phyloP scores from a whole-genome alignment of 305 asterid genomes.

The Fraxinus albicans region DNA sequence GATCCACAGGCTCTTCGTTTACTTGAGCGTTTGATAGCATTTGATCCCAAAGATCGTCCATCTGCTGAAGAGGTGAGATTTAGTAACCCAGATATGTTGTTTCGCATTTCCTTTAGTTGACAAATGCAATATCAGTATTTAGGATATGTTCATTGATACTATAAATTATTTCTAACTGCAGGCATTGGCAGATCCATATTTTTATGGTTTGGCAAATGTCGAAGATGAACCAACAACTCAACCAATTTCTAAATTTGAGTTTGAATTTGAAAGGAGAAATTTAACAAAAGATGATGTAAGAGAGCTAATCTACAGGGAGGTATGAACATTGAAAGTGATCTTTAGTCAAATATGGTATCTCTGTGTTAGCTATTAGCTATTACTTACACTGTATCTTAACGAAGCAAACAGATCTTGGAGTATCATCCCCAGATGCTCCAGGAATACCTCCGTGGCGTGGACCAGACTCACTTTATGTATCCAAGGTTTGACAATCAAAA shows the following conservation, averaged over 20 bases:
- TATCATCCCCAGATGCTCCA: slow-evolving; percentile 98
- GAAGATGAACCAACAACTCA: slow-evolving; percentile 80
- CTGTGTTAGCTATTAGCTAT: slow-evolving; percentile 34
- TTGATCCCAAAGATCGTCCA: slow-evolving; percentile 87
- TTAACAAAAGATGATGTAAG: slow-evolving; percentile 67
- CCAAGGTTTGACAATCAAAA: slow-evolving; percentile 71
- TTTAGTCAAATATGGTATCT: slow-evolving; percentile 21
- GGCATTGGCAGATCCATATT: slow-evolving; percentile 89
- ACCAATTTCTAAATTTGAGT: slow-evolving; percentile 80
- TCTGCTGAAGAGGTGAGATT: slow-evolving; percentile 81
- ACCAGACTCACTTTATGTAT: slow-evolving; percentile 86
- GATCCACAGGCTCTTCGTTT: slow-evolving; percentile 85
- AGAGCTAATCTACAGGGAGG: slow-evolving; percentile 89
- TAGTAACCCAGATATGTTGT: slow-evolving; percentile 8
- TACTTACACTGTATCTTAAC: slow-evolving; percentile 51
- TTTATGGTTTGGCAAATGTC: slow-evolving; percentile 67
- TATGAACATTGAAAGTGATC: slow-evolving; percentile 31
- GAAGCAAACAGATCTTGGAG: slow-evolving; percentile 86
- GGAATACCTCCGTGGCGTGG: slow-evolving; percentile 85
- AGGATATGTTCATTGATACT: slow-evolving; percentile 9
- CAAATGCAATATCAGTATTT: not conserved
- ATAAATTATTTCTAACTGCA: slow-evolving; percentile 22
- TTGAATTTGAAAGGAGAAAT: slow-evolving; percentile 80
- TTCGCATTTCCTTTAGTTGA: not conserved
- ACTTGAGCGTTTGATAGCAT: slow-evolving; percentile 74